Conservation (phyloP, 768 basidiomycete species). For the Tulasnella calospora region DNA sequence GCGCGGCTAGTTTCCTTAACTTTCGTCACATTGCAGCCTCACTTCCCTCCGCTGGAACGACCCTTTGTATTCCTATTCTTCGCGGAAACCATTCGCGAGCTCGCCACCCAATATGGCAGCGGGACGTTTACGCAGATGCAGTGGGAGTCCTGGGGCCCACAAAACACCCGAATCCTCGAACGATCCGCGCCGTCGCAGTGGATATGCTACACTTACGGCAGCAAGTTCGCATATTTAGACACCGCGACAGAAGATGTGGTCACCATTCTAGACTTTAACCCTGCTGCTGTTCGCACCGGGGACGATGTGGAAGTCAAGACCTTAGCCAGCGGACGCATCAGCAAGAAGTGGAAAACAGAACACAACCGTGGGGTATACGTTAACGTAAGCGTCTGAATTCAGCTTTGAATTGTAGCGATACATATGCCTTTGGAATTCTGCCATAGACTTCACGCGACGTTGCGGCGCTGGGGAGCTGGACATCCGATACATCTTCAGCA, state of each 20-base stretch:
- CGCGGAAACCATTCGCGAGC: not conserved
- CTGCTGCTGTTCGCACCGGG: not conserved
- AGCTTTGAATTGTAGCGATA: not conserved
- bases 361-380: not conserved
- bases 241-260: not conserved
- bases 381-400: not conserved
- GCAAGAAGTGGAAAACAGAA: not conserved
- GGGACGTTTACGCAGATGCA: not conserved
- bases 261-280: slow-evolving; percentile 13
- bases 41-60: not conserved
- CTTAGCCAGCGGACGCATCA: not conserved
- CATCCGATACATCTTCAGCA: not conserved
- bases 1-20: slow-evolving; percentile 9
- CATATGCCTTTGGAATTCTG: not conserved
- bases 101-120: not conserved
- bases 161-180: slow-evolving; percentile 3
- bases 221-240: not conserved
- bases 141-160: slow-evolving; percentile 16
- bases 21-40: not conserved
- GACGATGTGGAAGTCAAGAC: not conserved
- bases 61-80: not conserved
- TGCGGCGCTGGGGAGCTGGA: not conserved
- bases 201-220: slow-evolving; percentile 23
- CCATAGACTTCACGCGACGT: not conserved
- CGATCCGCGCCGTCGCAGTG: not conserved